Conservation (phyloP, 2,329 filamentous ascomycete species). For the Aspergillus sp. region DNA sequence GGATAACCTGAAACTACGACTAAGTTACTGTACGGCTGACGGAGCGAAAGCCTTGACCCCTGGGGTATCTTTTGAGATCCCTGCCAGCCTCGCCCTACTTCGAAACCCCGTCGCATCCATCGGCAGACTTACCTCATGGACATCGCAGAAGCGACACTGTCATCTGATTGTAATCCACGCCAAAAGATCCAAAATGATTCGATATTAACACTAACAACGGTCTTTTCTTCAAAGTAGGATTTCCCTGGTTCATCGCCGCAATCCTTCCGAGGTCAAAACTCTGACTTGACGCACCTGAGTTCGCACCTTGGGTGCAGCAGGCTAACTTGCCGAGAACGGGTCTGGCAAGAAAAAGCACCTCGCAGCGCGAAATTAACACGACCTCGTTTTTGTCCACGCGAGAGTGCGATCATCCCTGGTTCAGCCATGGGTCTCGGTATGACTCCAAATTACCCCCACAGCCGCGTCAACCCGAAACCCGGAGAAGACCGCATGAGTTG, state of each 20-base stretch:
- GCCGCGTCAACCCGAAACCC: conserved; percentile 3
- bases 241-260: neutral
- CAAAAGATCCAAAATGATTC: neutral
- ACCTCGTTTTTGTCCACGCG: neutral
- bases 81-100: neutral
- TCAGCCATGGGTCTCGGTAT: neutral
- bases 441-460: neutral
- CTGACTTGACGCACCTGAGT: neutral
- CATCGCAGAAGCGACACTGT: neutral
- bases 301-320: neutral
- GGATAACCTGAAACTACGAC: neutral
- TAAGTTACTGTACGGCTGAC: neutral
- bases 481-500: neutral
- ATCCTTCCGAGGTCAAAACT: neutral
- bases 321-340: neutral
- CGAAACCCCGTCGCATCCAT: neutral
- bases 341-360: neutral
- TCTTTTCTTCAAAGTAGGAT: too few species aligned
- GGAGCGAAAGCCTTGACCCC: neutral
- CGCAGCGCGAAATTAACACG: neutral
- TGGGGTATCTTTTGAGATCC: neutral
- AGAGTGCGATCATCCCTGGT: neutral
- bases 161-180: neutral
- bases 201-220: neutral
- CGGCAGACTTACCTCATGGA: neutral